A percentile compares a stretch with the other conserved stretches of the same genome.
These are phyloP conservation scores for Nectriaceae sp. DNA, from an alignment of 2,329 filamentous ascomycete species.

Conservation along the genomic window DNA sequence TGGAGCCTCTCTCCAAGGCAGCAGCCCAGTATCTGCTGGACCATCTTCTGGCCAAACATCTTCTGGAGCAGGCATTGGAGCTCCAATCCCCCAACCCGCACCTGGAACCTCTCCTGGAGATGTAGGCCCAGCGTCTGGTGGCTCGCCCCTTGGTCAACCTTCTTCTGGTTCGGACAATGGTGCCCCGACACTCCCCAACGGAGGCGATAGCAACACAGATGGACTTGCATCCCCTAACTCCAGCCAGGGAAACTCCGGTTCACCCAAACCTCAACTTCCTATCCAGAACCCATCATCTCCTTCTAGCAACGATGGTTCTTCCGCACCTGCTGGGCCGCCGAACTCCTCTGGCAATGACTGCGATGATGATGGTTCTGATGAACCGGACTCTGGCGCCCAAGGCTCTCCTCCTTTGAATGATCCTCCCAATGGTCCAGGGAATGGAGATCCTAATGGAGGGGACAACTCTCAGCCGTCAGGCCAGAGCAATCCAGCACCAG, in stretches of 20 bases:
- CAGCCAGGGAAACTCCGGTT: conserved; percentile 1
- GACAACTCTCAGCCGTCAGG: not conserved
- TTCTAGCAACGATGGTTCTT: not conserved
- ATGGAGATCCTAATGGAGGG: too few species aligned
- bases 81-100: not conserved
- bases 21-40: too few species aligned
- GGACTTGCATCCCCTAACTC: not conserved
- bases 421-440: too few species aligned
- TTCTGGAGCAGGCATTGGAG: not conserved
- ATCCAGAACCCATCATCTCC: conserved; percentile 1
- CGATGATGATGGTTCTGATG: not conserved
- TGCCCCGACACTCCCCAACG: not conserved
- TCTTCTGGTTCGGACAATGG: not conserved
- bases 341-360: not conserved
- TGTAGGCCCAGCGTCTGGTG: not conserved
- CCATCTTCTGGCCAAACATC: not conserved
- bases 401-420: not conserved
- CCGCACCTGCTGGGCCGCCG: not conserved
- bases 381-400: not conserved
- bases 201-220: not conserved
- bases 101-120: not conserved
- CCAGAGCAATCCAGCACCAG: not conserved
- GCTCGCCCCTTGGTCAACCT: conserved; percentile 2
- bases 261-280: conserved; percentile 1
- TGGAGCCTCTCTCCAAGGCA: too few species aligned